Base-by-base conservation (phyloP, 345 rosid species). In the Garcia nutans region DNA sequence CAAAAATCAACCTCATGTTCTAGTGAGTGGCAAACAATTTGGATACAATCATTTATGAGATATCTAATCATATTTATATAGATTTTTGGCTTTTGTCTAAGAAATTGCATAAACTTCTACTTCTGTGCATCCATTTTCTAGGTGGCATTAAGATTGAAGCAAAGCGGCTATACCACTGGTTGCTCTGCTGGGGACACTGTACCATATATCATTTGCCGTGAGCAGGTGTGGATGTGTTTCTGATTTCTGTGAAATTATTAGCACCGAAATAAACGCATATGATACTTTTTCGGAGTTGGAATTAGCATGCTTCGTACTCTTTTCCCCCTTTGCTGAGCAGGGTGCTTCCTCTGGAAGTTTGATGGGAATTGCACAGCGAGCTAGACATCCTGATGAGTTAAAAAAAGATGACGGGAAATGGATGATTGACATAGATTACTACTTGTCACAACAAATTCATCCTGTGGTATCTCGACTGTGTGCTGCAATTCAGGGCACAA, bases 391-490 rank as follows among this genome's bases (percentile, higher is more conserved):
- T 41, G 95, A 96, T 73, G 99, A 96, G 85, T 80, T 93, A 80
- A 92, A 86, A 87, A 86, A 83, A 77, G 88, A 89, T 41, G 92
- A 87, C 8, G 97, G 92, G 56, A 89, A 88, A 75, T 93, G 98
- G 98, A 78, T 93, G 93, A 86, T 96, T 74, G 99, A 96, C 83
- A 91, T 92, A 79, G 98, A 96, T 62, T 96, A 96, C 85, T 96
- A 96, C 86, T 83, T 92, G 83, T 88, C 98, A 70, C 97, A 96
- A 79, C 99, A 96, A 92, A 96, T 96, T 85, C 99, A 92, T 87
- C 99, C 98, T 19, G 98, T 96, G 59, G 96, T 96, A 69, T 90
- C 99, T 41, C 93, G 99, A 59, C 75, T 96, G 26, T 93, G 99
- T 73, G 97, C 97, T 77, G 91, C 96, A 82, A 92, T 96, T 71